Evolutionary conservation across 1,284 basidiomycete species (phyloP).

Genomic region (Pseudozyma hubeiensis): DNA sequence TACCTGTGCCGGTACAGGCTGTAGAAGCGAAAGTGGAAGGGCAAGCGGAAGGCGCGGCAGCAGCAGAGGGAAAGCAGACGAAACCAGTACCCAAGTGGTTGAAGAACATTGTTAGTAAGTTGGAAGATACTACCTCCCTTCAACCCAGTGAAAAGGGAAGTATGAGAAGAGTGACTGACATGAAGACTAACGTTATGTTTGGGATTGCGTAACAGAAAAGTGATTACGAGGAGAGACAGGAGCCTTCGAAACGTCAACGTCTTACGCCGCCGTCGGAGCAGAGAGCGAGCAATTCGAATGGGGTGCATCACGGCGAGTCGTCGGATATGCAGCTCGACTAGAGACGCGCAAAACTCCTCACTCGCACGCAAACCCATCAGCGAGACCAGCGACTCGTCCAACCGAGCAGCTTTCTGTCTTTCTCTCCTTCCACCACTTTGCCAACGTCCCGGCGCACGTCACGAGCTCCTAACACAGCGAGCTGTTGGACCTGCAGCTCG

Average conservation of each 20-base stretch:
- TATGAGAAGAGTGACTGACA: too few species aligned
- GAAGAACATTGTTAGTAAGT: conserved; percentile 52
- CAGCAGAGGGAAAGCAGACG: neutral
- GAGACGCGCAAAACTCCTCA: too few species aligned
- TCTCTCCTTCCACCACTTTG: too few species aligned
- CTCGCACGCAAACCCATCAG: too few species aligned
- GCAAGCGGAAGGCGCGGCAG: neutral
- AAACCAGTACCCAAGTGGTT: conserved; percentile 51
- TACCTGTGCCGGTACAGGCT: conserved; percentile 20
- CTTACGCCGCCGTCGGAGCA: neutral
- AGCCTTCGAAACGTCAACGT: conserved; percentile 11
- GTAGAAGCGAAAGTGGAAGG: neutral
- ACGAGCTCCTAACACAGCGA: too few species aligned
- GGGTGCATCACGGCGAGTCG: neutral
- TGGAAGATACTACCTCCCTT: neutral
- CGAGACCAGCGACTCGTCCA: too few species aligned
- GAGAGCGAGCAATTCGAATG: too few species aligned
- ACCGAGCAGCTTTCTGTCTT: too few species aligned
- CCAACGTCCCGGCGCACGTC: too few species aligned
- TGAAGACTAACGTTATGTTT: neutral
- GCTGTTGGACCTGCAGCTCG: too few species aligned
- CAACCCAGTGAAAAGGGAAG: neutral
- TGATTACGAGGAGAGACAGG: neutral
- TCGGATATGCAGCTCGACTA: conserved; percentile 26
- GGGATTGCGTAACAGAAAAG: conserved; percentile 8